A percentile compares a stretch with the other conserved stretches of the same genome.
phyloP scores from a whole-genome alignment of 805 yeast species.

The Sporopachydermia lactativora region DNA sequence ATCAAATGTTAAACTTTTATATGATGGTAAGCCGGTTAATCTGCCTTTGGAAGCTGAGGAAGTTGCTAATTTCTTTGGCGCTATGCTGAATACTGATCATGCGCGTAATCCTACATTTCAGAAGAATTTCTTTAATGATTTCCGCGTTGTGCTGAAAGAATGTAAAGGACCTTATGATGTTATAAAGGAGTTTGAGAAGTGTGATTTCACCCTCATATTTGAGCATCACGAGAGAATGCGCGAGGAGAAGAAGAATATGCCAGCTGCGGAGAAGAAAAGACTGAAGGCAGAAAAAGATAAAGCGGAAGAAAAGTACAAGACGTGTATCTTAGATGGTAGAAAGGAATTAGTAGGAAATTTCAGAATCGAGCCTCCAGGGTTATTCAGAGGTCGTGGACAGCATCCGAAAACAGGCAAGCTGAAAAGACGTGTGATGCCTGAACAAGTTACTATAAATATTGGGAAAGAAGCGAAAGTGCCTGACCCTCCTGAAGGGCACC shows the following conservation, averaged over 20 bases:
- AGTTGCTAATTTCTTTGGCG: slow-evolving; percentile 91
- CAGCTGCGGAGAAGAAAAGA: slow-evolving; percentile 62
- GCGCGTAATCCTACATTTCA: slow-evolving; percentile 78
- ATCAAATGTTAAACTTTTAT: slow-evolving; percentile 53
- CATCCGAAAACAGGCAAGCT: slow-evolving; percentile 93
- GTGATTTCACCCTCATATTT: slow-evolving; percentile 68
- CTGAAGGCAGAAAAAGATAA: slow-evolving; percentile 60
- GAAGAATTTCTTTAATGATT: slow-evolving; percentile 76
- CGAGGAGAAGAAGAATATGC: slow-evolving; percentile 55
- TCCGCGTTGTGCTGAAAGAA: slow-evolving; percentile 51
- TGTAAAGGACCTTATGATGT: slow-evolving; percentile 41
- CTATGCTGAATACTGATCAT: slow-evolving; percentile 78
- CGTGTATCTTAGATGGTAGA: slow-evolving; percentile 73
- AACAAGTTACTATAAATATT: slow-evolving; percentile 74
- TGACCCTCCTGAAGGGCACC: slow-evolving; percentile 71
- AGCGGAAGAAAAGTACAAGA: slow-evolving; percentile 67
- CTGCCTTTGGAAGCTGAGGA: slow-evolving; percentile 82
- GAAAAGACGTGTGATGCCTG: slow-evolving; percentile 65
- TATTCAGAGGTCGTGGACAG: slow-evolving; percentile 92
- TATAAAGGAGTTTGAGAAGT: slow-evolving; percentile 44
- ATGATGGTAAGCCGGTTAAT: slow-evolving; percentile 62
- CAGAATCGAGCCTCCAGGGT: slow-evolving; percentile 90
- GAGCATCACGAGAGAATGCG: slow-evolving; percentile 55
- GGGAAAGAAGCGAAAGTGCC: slow-evolving; percentile 65
- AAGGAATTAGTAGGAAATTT: slow-evolving; percentile 90